Conservation (phyloP, 2,329 filamentous ascomycete species). For the Colletotrichum lindemuthianum region DNA sequence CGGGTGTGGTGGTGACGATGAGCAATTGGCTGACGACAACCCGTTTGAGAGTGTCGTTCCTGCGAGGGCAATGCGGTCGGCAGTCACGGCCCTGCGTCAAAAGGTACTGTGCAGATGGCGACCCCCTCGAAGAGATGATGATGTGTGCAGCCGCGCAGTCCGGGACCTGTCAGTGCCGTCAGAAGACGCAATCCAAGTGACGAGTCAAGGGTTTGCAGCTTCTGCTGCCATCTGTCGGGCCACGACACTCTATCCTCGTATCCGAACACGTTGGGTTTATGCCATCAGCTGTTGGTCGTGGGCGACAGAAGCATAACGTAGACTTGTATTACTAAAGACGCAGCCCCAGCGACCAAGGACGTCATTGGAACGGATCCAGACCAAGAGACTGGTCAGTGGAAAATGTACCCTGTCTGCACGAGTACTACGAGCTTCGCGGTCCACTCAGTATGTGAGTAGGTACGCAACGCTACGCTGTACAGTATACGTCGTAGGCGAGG, state of each 20-base stretch:
- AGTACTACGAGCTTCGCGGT: no score
- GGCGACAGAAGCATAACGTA: background rate
- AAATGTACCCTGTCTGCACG: no score
- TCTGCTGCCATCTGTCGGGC: background rate
- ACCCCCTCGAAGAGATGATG: conserved; percentile 5
- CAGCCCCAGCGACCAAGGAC: conserved; percentile 13
- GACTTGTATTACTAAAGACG: conserved; percentile 8
- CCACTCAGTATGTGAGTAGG: no score
- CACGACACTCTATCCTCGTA: background rate
- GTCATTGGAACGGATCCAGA: conserved; percentile 26
- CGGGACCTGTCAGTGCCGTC: conserved; percentile 13
- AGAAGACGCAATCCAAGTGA: conserved; percentile 33
- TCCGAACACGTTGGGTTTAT: no score
- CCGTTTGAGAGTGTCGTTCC: conserved; percentile 19
- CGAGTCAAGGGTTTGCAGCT: conserved; percentile 28
- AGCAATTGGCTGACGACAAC: conserved; percentile 29
- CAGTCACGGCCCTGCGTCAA: conserved; percentile 27
- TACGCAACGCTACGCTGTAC: background rate
- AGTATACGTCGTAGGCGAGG: background rate
- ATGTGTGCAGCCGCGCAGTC: conserved; percentile 31
- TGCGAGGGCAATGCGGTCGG: conserved; percentile 17
- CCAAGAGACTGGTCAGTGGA: conserved; percentile 9
- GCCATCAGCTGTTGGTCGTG: no score
- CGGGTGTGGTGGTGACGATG: background rate
- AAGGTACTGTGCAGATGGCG: conserved; percentile 30